Conservation (phyloP, 306 rosid species). For the Urtica urens region DNA sequence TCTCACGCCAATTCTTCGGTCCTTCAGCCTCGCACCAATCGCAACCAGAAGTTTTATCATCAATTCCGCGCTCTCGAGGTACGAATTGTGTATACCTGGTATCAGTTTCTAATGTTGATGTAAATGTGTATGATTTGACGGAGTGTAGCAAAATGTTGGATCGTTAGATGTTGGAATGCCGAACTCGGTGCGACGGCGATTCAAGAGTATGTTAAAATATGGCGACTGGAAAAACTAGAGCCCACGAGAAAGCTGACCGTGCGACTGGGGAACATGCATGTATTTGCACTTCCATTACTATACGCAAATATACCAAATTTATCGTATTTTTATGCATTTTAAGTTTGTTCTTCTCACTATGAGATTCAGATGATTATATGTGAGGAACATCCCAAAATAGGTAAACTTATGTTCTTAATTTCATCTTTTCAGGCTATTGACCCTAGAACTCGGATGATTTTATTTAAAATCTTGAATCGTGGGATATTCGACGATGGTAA, state of each 20-base stretch:
- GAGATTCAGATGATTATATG: not conserved
- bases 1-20: conserved; percentile 44
- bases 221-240: conserved; percentile 78
- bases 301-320: not conserved
- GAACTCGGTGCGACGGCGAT: conserved; percentile 80
- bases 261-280: conserved; percentile 89
- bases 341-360: conserved; percentile 1
- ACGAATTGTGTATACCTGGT: too few relatives aligned
- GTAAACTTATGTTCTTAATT: not conserved
- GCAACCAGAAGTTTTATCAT: conserved; percentile 60
- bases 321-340: not conserved
- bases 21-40: conserved; percentile 66
- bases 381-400: not conserved
- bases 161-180: conserved; percentile 66
- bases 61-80: conserved; percentile 78
- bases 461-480: conserved; percentile 81
- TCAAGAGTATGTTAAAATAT: conserved; percentile 63
- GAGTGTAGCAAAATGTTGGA: conserved; percentile 99
- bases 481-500: conserved; percentile 77
- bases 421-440: conserved; percentile 58
- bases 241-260: conserved; percentile 84
- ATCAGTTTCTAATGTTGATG: too few relatives aligned
- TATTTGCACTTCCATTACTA: not conserved
- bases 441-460: conserved; percentile 87
- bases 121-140: too few relatives aligned